phyloP scores from a whole-genome alignment of 1,284 basidiomycete species.

The Hymenochaete sp. region DNA sequence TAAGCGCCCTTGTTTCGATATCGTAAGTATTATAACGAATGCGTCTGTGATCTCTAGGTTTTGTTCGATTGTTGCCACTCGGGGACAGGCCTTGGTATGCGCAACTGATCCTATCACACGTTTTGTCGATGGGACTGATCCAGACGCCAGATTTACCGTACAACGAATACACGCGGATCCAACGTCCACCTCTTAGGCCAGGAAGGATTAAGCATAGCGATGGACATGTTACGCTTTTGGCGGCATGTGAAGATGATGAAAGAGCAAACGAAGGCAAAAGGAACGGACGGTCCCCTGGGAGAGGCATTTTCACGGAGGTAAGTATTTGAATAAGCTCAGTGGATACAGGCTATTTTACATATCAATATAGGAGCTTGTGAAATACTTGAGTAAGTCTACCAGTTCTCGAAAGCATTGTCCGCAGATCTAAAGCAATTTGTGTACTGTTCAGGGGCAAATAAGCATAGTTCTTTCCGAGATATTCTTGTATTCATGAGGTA shows the following conservation, averaged over 20 bases:
- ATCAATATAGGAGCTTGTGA: not conserved
- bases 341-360: not conserved
- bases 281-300: not conserved
- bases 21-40: not conserved
- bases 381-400: not conserved
- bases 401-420: not conserved
- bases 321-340: not conserved
- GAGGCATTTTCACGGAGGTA: slow-evolving; percentile 15
- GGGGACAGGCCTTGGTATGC: slow-evolving; percentile 13
- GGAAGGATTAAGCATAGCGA: slow-evolving; percentile 8
- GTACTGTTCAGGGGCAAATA: not conserved
- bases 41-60: slow-evolving; percentile 1
- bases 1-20: not conserved
- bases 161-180: not conserved
- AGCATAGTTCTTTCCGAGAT: not conserved
- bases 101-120: not conserved
- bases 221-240: slow-evolving; percentile 3
- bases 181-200: not conserved
- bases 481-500: not conserved
- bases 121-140: not conserved
- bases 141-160: not conserved
- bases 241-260: slow-evolving; percentile 11
- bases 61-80: slow-evolving; percentile 19
- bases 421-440: slow-evolving; percentile 8
- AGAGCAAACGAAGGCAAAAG: slow-evolving; percentile 5